A percentile compares a stretch with the other conserved stretches of the same genome.
These are phyloP conservation scores for Boletus subcaerulescens DNA, from an alignment of 768 basidiomycete genomes.

Conservation along the genomic window DNA sequence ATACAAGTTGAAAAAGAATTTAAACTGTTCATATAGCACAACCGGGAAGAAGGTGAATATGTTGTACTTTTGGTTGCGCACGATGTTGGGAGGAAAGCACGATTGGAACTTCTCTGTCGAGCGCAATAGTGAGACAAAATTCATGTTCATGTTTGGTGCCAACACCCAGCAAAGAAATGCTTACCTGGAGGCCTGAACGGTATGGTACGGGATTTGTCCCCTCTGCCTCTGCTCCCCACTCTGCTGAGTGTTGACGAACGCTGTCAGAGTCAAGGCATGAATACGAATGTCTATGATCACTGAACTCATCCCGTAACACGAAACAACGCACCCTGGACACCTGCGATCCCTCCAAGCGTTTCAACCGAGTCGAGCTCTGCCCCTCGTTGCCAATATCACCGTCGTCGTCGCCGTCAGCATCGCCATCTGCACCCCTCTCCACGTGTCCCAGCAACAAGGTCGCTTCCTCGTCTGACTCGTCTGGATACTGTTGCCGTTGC, in stretches of 20 bases:
- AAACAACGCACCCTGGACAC: constrained; percentile 13
- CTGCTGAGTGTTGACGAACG: constrained; percentile 21
- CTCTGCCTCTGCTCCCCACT: constrained; percentile 25
- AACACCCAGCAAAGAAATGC: constrained; percentile 5
- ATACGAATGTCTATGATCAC: neutral
- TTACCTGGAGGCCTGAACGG: constrained; percentile 73
- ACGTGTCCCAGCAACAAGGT: constrained; percentile 42
- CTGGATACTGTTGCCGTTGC: constrained; percentile 54
- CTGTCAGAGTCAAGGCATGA: constrained; percentile 8
- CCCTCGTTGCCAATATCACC: constrained; percentile 35
- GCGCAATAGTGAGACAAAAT: neutral
- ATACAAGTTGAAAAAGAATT: constrained; percentile 99
- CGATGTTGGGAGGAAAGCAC: constrained; percentile 81
- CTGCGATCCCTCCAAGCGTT: constrained; percentile 26
- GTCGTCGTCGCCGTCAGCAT: constrained; percentile 37
- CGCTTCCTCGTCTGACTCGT: constrained; percentile 64
- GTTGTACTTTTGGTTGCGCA: constrained; percentile 98
- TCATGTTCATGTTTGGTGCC: neutral
- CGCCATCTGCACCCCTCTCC: constrained; percentile 35
- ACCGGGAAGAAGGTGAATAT: constrained; percentile 94
- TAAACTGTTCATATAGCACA: constrained; percentile 99
- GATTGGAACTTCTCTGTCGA: constrained; percentile 64
- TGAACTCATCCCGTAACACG: neutral
- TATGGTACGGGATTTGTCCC: constrained; percentile 75
- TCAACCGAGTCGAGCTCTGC: constrained; percentile 25